phyloP scores from a whole-genome alignment of 1,284 basidiomycete genomes.

The Sporisorium scitamineum region DNA sequence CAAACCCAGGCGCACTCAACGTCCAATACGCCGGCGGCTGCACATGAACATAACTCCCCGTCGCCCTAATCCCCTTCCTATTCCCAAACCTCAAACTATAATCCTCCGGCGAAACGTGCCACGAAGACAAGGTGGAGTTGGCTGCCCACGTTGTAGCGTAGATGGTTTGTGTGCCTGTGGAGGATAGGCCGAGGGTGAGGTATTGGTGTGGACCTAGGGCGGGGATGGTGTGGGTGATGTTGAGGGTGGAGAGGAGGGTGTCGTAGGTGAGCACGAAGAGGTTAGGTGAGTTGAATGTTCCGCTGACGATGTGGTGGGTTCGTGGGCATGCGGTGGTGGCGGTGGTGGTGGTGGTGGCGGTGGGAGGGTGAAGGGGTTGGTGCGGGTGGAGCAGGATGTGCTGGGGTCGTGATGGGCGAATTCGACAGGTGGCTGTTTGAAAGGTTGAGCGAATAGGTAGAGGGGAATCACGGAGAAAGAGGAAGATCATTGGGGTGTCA shows the following conservation, averaged over 20 bases:
- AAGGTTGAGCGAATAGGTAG: no score
- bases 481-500: conserved; percentile 8
- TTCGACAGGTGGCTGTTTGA: not conserved
- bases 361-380: not conserved
- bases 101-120: conserved; percentile 33
- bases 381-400: conserved; percentile 6
- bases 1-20: conserved; percentile 49
- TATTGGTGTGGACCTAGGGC: conserved; percentile 59
- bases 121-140: conserved; percentile 40
- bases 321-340: conserved; percentile 27
- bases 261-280: conserved; percentile 59
- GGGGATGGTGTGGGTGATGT: conserved; percentile 21
- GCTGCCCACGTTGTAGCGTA: conserved; percentile 64
- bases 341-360: not conserved
- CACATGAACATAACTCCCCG: conserved; percentile 60
- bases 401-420: conserved; percentile 16
- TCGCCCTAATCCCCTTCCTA: conserved; percentile 37
- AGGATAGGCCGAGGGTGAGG: conserved; percentile 39
- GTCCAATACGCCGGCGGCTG: conserved; percentile 48
- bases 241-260: conserved; percentile 22
- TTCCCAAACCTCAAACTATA: conserved; percentile 20
- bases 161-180: conserved; percentile 13
- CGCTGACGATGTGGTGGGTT: conserved; percentile 45
- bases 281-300: conserved; percentile 59
- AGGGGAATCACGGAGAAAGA: not conserved